Base-by-base conservation (phyloP, 176 grass and related monocot genomes). In the Tuctoria greenei region DNA sequence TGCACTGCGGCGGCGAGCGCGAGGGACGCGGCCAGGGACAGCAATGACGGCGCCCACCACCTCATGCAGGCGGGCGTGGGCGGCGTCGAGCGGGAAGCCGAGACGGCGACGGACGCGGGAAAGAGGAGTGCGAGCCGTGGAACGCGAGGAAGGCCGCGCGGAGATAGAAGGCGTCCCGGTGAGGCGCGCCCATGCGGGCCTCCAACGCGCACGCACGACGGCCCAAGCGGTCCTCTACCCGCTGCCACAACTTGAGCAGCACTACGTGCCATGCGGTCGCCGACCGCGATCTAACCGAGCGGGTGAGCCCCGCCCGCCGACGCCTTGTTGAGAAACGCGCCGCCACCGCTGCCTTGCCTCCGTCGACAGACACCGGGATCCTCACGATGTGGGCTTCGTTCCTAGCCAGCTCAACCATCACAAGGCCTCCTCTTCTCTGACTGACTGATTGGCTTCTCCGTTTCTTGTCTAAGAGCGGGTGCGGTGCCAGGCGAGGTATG, bases 241-340 rank as follows among this genome's bases (percentile, higher is more conserved):
- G 87, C 80, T 94, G 91, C 86, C 89, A 91, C 55, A 98, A 85
- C 76, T 90, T 98, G 39, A 98, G 91, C 38, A 98, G 83, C 25
- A 98, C 85, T 35, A 95, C 84, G 79, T 95, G 95, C 34, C 89
- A 89, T 8, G 72, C 86, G 83, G 91, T 98, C 14, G 59, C 66
- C n/a, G n/a, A n/a, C n/a, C 25, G 89, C 85, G 79, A 98, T 98
- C 67, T 92, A 86, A 0, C 82, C 88, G 7, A 98, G 74, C 15
- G 91, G 86, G 80, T 94, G 95, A 50, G 82, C 69, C 68, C 73
- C 64, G 1, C 16, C 52, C 20, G 56, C 39, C 37, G 41, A 35
- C 42, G 58, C 41, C 77, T 69, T 73, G 51, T 55, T 64, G 3
- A 61, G 76, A 2, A 76, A 71, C 40, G 71, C 24, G 66, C 16